phyloP scores from a whole-genome alignment of 2,329 filamentous ascomycete genomes.

The Pezicula rhizophila region DNA sequence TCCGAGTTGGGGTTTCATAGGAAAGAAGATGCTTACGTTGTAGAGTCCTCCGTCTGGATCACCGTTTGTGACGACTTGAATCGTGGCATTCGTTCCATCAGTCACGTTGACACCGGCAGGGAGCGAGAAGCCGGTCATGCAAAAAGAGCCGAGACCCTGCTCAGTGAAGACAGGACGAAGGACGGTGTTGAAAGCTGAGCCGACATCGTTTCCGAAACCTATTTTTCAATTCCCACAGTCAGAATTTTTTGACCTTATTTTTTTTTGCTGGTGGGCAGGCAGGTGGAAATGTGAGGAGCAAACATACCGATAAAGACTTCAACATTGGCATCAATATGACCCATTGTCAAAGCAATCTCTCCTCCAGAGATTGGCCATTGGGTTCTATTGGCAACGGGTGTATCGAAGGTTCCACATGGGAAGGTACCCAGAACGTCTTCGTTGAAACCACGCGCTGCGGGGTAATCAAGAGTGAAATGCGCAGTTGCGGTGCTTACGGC shows the following conservation, averaged over 20 bases:
- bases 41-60: conserved; percentile 58
- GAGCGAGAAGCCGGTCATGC: conserved; percentile 53
- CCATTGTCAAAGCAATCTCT: conserved; percentile 45
- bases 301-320: conserved; percentile 18
- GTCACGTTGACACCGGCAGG: conserved; percentile 39
- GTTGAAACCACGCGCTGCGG: conserved; percentile 39
- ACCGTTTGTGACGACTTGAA: conserved; percentile 66
- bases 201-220: conserved; percentile 14
- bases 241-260: neutral
- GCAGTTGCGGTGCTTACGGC: conserved; percentile 36
- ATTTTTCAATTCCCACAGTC: neutral
- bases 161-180: conserved; percentile 16
- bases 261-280: neutral
- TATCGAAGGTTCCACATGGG: conserved; percentile 40
- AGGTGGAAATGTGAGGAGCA: no score
- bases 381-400: conserved; percentile 37
- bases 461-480: conserved; percentile 52
- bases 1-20: neutral
- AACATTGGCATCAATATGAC: conserved; percentile 33
- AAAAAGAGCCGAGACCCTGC: conserved; percentile 50
- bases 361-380: conserved; percentile 41
- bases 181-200: conserved; percentile 19
- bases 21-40: conserved; percentile 41
- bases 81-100: conserved; percentile 58
- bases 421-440: conserved; percentile 33